phyloP scores from a whole-genome alignment of 1,284 basidiomycete species.

The Sporisorium graminicola region DNA sequence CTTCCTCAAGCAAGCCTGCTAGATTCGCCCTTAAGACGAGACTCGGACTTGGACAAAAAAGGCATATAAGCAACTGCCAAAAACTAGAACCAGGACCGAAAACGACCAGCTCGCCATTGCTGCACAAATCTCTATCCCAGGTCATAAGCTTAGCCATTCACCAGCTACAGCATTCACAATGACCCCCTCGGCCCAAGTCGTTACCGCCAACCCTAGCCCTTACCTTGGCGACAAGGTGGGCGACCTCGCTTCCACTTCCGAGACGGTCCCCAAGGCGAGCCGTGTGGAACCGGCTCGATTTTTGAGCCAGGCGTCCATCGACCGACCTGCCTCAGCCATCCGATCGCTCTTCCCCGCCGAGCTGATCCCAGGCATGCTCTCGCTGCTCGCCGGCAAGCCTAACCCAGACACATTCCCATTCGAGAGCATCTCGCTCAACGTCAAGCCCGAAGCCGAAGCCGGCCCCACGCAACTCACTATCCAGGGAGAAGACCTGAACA shows the following conservation, averaged over 20 bases:
- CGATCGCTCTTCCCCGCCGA: constrained; percentile 82
- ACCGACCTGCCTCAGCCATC: constrained; percentile 69
- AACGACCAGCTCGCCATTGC: background rate
- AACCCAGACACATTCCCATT: constrained; percentile 92
- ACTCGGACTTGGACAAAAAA: background rate
- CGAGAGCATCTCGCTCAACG: constrained; percentile 76
- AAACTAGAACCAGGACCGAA: background rate
- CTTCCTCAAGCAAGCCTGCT: background rate
- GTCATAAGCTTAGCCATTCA: too few relatives aligned
- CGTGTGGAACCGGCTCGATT: constrained; percentile 43
- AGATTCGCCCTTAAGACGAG: background rate
- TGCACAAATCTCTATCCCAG: background rate
- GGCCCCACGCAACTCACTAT: constrained; percentile 62
- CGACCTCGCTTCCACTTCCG: constrained; percentile 23
- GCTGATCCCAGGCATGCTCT: constrained; percentile 81
- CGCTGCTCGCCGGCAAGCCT: constrained; percentile 79
- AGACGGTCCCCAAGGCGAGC: constrained; percentile 29
- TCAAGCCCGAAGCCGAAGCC: constrained; percentile 68
- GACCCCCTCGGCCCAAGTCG: constrained; percentile 42
- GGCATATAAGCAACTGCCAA: constrained; percentile 3
- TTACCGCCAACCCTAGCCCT: constrained; percentile 30
- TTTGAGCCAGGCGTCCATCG: constrained; percentile 26
- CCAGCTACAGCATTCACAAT: constrained; percentile 6
- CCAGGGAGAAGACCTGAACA: constrained; percentile 65
- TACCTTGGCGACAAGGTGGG: constrained; percentile 43